Percentiles rank a stretch among this genome's conserved stretches.
These are phyloP conservation scores for Leccinum obscurum DNA, from an alignment of 768 basidiomycete genomes.

Conservation along the genomic window DNA sequence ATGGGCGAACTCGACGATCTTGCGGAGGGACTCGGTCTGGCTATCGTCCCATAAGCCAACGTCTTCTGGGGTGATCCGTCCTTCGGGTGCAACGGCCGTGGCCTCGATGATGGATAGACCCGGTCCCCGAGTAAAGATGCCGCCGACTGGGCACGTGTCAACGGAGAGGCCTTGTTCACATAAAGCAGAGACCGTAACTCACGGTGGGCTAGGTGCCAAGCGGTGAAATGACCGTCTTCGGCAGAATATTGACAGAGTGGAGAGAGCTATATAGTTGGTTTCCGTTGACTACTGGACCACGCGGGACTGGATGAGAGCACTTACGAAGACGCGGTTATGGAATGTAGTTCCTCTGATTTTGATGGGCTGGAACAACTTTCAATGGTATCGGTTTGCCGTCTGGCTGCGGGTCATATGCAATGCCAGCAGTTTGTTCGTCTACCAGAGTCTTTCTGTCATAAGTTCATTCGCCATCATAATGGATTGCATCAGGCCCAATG, in stretches of 20 bases:
- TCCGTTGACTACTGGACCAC: neutral
- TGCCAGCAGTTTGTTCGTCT: no score
- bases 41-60: conserved; percentile 63
- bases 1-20: conserved; percentile 71
- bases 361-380: conserved; percentile 39
- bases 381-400: no score
- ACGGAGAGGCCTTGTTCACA: neutral
- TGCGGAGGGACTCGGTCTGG: conserved; percentile 46
- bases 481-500: no score
- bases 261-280: conserved; percentile 37
- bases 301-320: conserved; percentile 14
- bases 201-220: conserved; percentile 60
- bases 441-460: no score
- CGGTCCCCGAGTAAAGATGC: conserved; percentile 49
- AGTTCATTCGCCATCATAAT: no score
- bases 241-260: conserved; percentile 65
- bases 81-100: conserved; percentile 58
- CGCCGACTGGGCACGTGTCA: conserved; percentile 34
- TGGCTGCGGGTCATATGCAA: no score
- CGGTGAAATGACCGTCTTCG: conserved; percentile 48
- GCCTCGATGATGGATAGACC: conserved; percentile 67
- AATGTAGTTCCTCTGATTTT: conserved; percentile 53
- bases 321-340: conserved; percentile 56
- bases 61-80: conserved; percentile 69
- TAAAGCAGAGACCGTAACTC: neutral